These are phyloP conservation scores for Globisporangium recalcitrans DNA, from an alignment of 352 stramenopile species.

Conservation along the genomic window DNA sequence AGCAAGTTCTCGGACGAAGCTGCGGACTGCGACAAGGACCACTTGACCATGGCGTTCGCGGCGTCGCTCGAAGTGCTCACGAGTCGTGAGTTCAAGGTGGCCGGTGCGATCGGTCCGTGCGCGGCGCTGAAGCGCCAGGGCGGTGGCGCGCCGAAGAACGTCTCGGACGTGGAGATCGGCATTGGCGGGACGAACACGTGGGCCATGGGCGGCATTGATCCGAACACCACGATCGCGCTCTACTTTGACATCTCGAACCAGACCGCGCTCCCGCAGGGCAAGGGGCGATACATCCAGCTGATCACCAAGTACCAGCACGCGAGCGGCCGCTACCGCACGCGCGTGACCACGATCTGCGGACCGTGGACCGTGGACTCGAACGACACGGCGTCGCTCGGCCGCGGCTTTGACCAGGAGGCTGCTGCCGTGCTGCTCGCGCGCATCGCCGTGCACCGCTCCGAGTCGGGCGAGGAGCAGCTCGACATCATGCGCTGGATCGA, in stretches of 20 bases:
- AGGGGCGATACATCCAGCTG: constrained; percentile 97
- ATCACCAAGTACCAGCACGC: constrained; percentile 99
- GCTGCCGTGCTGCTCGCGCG: constrained; percentile 95
- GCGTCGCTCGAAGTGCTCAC: constrained; percentile 96
- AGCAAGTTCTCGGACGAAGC: constrained; percentile 93
- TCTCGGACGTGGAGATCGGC: constrained; percentile 97
- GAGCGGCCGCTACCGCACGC: constrained; percentile 92
- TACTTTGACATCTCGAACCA: constrained; percentile 98
- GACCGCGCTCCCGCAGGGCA: constrained; percentile 56
- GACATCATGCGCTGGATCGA: constrained; percentile 92
- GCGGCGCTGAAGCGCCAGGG: constrained; percentile 94
- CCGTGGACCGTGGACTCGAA: constrained; percentile 92
- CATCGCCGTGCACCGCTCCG: constrained; percentile 82
- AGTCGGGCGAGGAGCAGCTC: constrained; percentile 81
- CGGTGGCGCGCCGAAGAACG: constrained; percentile 76
- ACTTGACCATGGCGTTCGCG: constrained; percentile 95
- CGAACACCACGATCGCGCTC: constrained; percentile 96
- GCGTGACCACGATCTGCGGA: constrained; percentile 97
- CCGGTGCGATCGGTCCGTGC: constrained; percentile 96
- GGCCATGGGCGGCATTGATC: constrained; percentile 97
- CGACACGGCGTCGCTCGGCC: constrained; percentile 90
- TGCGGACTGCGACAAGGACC: constrained; percentile 91
- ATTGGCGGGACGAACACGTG: constrained; percentile 89
- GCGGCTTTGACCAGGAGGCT: constrained; percentile 98
- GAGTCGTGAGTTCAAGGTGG: constrained; percentile 98